Percentiles rank a stretch among this genome's conserved stretches.
These are phyloP conservation scores for Aspergillus awamori DNA, from an alignment of 2,329 filamentous ascomycete genomes.

Conservation along the genomic window DNA sequence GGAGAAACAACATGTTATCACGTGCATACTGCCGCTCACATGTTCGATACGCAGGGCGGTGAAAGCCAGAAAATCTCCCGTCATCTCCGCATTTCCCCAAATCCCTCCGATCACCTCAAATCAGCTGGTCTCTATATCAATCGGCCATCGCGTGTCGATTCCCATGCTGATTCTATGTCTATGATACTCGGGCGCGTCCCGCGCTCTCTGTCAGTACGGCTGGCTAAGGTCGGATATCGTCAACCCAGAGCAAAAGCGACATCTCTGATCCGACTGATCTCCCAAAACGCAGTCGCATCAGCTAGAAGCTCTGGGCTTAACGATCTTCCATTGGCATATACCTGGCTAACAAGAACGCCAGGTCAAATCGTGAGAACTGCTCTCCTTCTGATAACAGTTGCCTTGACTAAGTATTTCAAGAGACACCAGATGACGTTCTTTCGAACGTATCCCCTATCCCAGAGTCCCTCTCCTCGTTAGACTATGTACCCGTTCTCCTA, in stretches of 20 bases:
- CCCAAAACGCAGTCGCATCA: slow-evolving; percentile 23
- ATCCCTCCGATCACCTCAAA: not conserved
- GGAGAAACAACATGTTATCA: too few relatives aligned
- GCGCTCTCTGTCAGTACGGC: slow-evolving; percentile 23
- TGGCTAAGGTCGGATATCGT: slow-evolving; percentile 15
- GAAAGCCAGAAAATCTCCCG: not conserved
- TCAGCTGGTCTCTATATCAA: not conserved
- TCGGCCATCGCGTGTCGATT: not conserved
- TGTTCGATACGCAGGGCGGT: too few relatives aligned
- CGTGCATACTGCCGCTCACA: too few relatives aligned
- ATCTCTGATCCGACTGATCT: not conserved
- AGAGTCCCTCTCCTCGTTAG: slow-evolving; percentile 15
- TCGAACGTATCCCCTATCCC: slow-evolving; percentile 28
- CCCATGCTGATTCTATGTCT: slow-evolving; percentile 28
- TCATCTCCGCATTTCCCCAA: not conserved
- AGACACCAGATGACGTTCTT: slow-evolving; percentile 37
- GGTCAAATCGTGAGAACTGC: slow-evolving; percentile 30
- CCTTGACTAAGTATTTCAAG: slow-evolving; percentile 15
- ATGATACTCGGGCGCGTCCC: slow-evolving; percentile 22
- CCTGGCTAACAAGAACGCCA: slow-evolving; percentile 38
- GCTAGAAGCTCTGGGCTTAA: slow-evolving; percentile 12
- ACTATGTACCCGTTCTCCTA: slow-evolving; percentile 38
- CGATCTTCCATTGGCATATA: slow-evolving; percentile 29
- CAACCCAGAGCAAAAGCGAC: slow-evolving; percentile 6
- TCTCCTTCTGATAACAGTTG: not conserved